Conservation (phyloP, 1,139 yeast species). For the Saccharomyces uvarum region DNA sequence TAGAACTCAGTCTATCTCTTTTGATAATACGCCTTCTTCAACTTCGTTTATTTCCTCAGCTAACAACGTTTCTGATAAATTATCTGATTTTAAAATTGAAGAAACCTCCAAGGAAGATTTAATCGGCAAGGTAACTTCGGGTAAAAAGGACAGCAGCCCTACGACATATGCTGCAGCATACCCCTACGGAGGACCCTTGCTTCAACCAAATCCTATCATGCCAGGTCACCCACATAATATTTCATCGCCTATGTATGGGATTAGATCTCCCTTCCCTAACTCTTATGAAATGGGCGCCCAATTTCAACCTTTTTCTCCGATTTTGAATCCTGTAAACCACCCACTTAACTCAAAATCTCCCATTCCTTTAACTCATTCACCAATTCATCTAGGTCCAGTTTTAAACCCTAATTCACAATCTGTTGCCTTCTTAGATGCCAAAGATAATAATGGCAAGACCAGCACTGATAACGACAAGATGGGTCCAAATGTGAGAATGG, state of each 20-base stretch:
- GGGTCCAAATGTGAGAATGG: constrained; percentile 5
- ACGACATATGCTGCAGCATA: constrained; percentile 29
- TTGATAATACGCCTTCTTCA: constrained; percentile 17
- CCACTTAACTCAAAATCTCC: constrained; percentile 21
- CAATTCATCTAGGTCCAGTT: constrained; percentile 14
- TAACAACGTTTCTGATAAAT: not conserved
- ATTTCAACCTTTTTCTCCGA: constrained; percentile 29
- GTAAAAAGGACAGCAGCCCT: constrained; percentile 1
- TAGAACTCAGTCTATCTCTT: constrained; percentile 28
- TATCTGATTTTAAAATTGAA: constrained; percentile 4
- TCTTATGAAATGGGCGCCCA: constrained; percentile 30
- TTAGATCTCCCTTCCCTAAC: constrained; percentile 31
- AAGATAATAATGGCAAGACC: constrained; percentile 1
- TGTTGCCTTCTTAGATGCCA: constrained; percentile 5
- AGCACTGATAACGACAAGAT: constrained; percentile 2
- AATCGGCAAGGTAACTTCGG: constrained; percentile 1
- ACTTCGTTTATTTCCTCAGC: constrained; percentile 12
- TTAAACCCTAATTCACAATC: constrained; percentile 3
- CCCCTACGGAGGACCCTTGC: constrained; percentile 32
- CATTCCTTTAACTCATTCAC: constrained; percentile 19
- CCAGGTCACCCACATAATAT: constrained; percentile 23
- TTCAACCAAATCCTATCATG: constrained; percentile 27
- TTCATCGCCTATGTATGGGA: constrained; percentile 20
- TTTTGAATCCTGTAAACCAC: constrained; percentile 18
- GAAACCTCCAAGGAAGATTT: constrained; percentile 4